Evolutionary conservation across 2,329 filamentous ascomycete species (phyloP).

Genomic region (Pseudogymnoascus sp.): DNA sequence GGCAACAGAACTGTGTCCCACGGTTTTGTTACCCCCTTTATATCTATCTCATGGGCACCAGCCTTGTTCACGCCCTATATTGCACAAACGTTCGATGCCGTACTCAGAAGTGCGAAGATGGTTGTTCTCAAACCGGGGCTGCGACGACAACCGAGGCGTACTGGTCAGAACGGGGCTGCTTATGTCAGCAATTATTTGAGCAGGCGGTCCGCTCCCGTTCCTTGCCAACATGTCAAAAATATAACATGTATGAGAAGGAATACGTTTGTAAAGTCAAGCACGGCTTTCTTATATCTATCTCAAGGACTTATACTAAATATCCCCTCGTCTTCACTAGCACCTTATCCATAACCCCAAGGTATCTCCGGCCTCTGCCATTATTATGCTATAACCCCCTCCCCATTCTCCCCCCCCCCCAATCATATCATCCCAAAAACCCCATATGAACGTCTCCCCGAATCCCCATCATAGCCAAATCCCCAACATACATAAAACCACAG

Average conservation of each 20-base stretch:
- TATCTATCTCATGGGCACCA: not conserved
- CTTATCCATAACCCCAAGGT: not conserved
- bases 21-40: not conserved
- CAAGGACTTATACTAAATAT: not conserved
- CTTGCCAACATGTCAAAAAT: too few species aligned
- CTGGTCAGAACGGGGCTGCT: not conserved
- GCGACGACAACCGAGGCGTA: not conserved
- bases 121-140: not conserved
- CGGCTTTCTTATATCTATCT: not conserved
- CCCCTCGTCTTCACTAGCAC: not conserved
- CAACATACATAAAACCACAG: conserved; percentile 1
- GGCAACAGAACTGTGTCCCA: not conserved
- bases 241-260: too few species aligned
- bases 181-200: not conserved
- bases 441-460: not conserved
- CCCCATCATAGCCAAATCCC: not conserved
- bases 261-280: not conserved
- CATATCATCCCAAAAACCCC: not conserved
- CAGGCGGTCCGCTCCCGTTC: not conserved
- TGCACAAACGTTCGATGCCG: not conserved
- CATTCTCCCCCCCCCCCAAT: not conserved
- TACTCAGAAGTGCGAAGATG: conserved; percentile 3
- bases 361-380: not conserved
- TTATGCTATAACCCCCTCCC: not conserved
- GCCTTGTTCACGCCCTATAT: not conserved